Base-by-base conservation (phyloP, 1,139 yeast species). In the Suhomyces bokatorum region DNA sequence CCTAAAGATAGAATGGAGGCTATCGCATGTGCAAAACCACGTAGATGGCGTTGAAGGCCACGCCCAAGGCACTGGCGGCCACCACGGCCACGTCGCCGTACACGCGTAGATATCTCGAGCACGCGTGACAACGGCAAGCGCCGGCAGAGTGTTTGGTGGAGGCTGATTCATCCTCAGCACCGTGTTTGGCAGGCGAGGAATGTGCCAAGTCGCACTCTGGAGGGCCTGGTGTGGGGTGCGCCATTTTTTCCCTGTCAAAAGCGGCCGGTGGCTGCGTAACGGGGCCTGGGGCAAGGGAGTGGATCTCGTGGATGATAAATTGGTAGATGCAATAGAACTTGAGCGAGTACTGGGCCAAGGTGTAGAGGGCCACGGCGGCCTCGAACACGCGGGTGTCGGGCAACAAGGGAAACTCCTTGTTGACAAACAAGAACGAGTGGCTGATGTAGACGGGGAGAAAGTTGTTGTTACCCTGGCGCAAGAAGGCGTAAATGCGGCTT, bases 241-340 rank as follows among this genome's bases (percentile, higher is more conserved):
- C 8, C 29, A 13, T 9, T 34, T 34, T 34, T 34, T 34, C 30
- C 17, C 36, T 24, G 36, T 34, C 36, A 34, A 34, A 16, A 3
- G 16, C 16, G 26, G 26, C 1, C 29, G 10, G 29, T 26, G 29
- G 29, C 11, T 27, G 38, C 38, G 14, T 22, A 14, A 24, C 36
- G 4, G 35, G 26, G 10, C 26, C 37, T 20, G 54, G n/a, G n/a
- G n/a, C 44, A 13, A 60, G 51, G 15, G 51, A 33, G 1, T 48
- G 51, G 6, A 62, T 45, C 40, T 61, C 66, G 48, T 54, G 58
- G 32, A 62, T 53, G n/a, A 62, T 50, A 38, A 56, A 64, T 46
- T 56, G 63, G 40, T 58, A 58, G 31, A 66, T 58, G 45, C 67
- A 58, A 44, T 58, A 62, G 42, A 66, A 58, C 46, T 66, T 66